A percentile compares a stretch with the other conserved stretches of the same genome.
phyloP scores from a whole-genome alignment of 306 rosid species.

The Citrullus mucosospermus region DNA sequence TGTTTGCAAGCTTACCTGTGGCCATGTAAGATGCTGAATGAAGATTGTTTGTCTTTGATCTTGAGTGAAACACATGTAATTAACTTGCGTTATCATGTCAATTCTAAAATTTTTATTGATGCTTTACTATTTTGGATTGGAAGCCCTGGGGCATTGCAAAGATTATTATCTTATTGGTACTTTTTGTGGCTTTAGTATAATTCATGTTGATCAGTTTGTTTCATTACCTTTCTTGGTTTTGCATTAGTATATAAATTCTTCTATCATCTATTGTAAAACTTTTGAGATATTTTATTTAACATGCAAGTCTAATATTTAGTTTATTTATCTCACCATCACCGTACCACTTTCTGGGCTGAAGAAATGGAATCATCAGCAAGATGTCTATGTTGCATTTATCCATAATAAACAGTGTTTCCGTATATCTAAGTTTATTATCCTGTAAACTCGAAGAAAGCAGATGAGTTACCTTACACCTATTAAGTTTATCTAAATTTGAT shows the following conservation, averaged over 20 bases:
- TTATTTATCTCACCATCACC: not conserved
- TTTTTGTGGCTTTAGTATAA: not conserved
- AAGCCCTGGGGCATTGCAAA: not conserved
- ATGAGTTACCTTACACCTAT: not conserved
- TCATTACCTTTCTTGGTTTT: not conserved
- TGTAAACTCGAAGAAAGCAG: not conserved
- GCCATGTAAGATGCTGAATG: conserved; percentile 35
- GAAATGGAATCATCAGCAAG: not conserved
- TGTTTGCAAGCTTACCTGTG: conserved; percentile 90
- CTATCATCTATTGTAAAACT: not conserved
- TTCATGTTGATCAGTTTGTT: not conserved
- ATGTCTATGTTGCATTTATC: not conserved
- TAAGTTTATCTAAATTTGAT: not conserved
- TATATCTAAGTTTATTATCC: not conserved
- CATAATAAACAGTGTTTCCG: not conserved
- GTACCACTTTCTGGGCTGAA: not conserved
- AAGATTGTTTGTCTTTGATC: not conserved
- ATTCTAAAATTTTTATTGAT: not conserved
- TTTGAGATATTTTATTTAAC: not conserved
- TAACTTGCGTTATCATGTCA: not conserved
- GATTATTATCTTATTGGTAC: not conserved
- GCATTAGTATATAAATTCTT: not conserved
- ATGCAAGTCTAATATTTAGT: not conserved
- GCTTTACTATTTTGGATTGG: not conserved
- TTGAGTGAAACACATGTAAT: not conserved